Conservation (phyloP, 768 basidiomycete genomes). For the Boletus pseudopeckii region DNA sequence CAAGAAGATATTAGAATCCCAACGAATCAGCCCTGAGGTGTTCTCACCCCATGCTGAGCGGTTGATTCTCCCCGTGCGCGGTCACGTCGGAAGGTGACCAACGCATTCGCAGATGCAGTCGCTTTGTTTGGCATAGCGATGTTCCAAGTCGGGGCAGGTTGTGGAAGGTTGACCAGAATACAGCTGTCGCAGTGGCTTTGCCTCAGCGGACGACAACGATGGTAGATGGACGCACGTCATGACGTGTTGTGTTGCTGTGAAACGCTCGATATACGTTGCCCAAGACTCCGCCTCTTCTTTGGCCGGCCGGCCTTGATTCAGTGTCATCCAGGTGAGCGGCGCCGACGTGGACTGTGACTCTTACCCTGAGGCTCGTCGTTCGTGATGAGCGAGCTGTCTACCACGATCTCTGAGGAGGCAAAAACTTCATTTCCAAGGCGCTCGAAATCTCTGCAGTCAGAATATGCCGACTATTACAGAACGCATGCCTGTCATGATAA, state of each 20-base stretch:
- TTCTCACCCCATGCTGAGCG: constrained; percentile 24
- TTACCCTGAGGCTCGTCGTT: constrained; percentile 20
- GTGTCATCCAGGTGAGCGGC: constrained; percentile 2
- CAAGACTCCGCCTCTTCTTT: constrained; percentile 21
- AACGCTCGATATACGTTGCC: constrained; percentile 19
- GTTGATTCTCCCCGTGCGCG: constrained; percentile 22
- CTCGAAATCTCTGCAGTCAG: constrained; percentile 27
- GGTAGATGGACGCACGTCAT: constrained; percentile 16
- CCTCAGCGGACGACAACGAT: neutral
- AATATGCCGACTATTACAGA: constrained; percentile 18
- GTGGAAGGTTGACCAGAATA: constrained; percentile 26
- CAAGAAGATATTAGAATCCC: neutral
- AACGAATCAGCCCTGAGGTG: neutral
- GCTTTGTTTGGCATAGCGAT: constrained; percentile 19
- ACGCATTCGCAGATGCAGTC: constrained; percentile 23
- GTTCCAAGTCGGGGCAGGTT: constrained; percentile 20
- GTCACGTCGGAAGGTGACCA: constrained; percentile 25
- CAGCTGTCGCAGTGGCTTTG: constrained; percentile 8
- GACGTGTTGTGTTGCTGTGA: constrained; percentile 24
- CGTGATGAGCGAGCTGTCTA: constrained; percentile 22
- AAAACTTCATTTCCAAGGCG: constrained; percentile 27
- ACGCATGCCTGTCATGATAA: neutral
- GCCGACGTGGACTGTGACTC: neutral
- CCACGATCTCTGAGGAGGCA: constrained; percentile 18
- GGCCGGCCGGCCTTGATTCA: constrained; percentile 10